A percentile compares a stretch with the other conserved stretches of the same genome.
These are phyloP conservation scores for Alternaria infectoria DNA, from an alignment of 2,329 filamentous ascomycete genomes.

Conservation along the genomic window DNA sequence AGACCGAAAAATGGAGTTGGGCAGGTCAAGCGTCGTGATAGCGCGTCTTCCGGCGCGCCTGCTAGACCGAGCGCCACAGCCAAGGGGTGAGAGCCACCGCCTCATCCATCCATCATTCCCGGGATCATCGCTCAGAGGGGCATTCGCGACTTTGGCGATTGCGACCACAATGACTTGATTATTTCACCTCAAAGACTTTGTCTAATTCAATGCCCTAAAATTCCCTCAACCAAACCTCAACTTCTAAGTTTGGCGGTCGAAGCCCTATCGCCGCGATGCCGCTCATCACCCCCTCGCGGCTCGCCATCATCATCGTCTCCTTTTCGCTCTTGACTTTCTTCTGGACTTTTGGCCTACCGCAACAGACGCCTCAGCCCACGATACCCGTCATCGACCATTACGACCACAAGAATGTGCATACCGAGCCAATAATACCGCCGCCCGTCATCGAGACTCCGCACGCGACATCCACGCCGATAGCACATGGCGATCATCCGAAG, in stretches of 20 bases:
- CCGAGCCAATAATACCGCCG: constrained; percentile 26
- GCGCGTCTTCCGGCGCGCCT: constrained; percentile 4
- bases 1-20: neutral
- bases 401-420: constrained; percentile 26
- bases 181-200: neutral
- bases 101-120: constrained; percentile 3
- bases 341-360: constrained; percentile 39
- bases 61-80: constrained; percentile 17
- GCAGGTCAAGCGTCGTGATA: neutral
- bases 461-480: constrained; percentile 7
- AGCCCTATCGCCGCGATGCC: constrained; percentile 31
- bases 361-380: constrained; percentile 21
- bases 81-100: constrained; percentile 11
- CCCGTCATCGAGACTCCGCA: constrained; percentile 18
- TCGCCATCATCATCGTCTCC: constrained; percentile 33
- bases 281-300: constrained; percentile 40
- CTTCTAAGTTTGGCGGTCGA: neutral
- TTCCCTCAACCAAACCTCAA: neutral
- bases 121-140: constrained; percentile 3
- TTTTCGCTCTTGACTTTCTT: constrained; percentile 41
- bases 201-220: neutral
- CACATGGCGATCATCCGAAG: constrained; percentile 9
- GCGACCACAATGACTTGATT: neutral
- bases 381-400: constrained; percentile 34
- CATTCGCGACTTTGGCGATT: constrained; percentile 6